phyloP scores from a whole-genome alignment of 2,329 filamentous ascomycete species.

The Fusarium sororula region DNA sequence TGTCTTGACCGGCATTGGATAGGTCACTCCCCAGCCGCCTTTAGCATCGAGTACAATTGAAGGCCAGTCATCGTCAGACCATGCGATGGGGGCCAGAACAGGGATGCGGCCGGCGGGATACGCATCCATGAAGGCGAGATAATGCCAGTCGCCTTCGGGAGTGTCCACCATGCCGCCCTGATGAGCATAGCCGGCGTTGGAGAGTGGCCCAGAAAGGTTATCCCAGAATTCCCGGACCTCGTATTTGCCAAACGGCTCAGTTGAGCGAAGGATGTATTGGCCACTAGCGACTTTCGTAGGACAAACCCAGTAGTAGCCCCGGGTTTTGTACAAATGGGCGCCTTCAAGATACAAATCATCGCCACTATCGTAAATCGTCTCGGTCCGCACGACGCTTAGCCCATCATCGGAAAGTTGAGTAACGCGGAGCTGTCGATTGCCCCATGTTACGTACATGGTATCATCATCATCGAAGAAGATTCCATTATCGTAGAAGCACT shows the following conservation, averaged over 20 bases:
- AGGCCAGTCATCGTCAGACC: neutral
- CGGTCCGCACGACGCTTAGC: neutral
- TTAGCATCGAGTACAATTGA: neutral
- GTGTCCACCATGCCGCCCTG: neutral
- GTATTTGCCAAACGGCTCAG: neutral
- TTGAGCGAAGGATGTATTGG: neutral
- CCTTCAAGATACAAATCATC: neutral
- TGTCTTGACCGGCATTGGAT: neutral
- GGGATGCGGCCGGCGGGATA: neutral
- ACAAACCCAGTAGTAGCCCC: neutral
- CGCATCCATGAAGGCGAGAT: neutral
- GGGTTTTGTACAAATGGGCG: neutral
- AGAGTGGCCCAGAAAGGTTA: neutral
- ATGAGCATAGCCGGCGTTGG: neutral
- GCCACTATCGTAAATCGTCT: neutral
- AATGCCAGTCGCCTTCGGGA: neutral
- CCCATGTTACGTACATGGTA: neutral
- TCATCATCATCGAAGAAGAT: neutral
- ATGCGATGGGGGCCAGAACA: neutral
- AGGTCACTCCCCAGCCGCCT: neutral
- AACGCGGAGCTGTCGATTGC: neutral
- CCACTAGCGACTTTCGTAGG: neutral
- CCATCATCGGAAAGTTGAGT: neutral
- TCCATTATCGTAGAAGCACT: neutral
- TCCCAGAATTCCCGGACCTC: neutral